phyloP scores from a whole-genome alignment of 2,329 filamentous ascomycete genomes.

The Verticillium nubilum region DNA sequence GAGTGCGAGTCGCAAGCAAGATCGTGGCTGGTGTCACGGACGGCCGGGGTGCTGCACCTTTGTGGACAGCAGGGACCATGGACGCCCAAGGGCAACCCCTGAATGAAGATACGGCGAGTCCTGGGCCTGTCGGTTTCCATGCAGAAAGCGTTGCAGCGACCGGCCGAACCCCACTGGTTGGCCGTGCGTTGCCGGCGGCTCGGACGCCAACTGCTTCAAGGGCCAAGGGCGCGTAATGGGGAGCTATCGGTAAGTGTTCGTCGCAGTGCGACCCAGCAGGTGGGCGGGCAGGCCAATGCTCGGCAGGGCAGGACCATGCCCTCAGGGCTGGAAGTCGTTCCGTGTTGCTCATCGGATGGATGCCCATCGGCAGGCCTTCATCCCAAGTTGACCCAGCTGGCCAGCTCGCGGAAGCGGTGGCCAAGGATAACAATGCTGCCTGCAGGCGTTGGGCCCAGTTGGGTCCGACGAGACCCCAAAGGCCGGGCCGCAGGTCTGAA shows the following conservation, averaged over 20 bases:
- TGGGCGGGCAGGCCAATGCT: not conserved
- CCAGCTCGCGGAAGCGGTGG: not conserved
- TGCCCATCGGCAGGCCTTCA: not conserved
- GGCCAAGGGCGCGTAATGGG: slow-evolving; percentile 35
- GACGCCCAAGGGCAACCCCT: slow-evolving; percentile 1
- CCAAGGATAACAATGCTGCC: not conserved
- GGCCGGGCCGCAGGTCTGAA: not conserved
- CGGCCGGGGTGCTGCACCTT: not conserved
- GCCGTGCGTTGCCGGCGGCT: slow-evolving; percentile 12
- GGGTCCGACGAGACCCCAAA: not conserved
- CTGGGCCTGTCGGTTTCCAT: slow-evolving; percentile 28
- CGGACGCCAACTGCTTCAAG: slow-evolving; percentile 7
- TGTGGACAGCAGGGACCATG: not conserved
- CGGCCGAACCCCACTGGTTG: slow-evolving; percentile 28
- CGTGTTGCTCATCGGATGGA: not conserved
- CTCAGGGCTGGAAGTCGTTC: not conserved
- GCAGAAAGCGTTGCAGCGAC: slow-evolving; percentile 36
- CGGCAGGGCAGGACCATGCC: not conserved
- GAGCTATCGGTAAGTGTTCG: slow-evolving; percentile 4
- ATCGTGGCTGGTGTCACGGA: slow-evolving; percentile 1
- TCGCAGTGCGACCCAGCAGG: not conserved
- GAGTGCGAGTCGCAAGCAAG: not conserved
- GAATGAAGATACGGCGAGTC: slow-evolving; percentile 26
- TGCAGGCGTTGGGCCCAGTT: not conserved
- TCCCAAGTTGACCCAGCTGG: not conserved